These are phyloP conservation scores for Euphorbia corollata DNA, from an alignment of 441 rosid species.

Conservation along the genomic window DNA sequence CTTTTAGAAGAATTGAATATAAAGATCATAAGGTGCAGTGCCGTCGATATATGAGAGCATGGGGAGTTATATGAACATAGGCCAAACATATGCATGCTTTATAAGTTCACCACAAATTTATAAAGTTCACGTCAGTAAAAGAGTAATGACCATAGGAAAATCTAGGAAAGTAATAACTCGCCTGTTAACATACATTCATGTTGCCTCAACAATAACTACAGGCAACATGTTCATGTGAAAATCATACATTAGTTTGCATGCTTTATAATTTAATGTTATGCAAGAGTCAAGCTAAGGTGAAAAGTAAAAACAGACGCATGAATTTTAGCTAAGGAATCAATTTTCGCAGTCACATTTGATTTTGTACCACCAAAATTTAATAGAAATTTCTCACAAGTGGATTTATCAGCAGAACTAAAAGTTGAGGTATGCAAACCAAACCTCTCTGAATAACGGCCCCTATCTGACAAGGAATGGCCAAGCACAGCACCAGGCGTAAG, in stretches of 20 bases:
- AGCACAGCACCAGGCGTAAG: constrained; percentile 56
- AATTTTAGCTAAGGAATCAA: background rate
- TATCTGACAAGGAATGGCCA: constrained; percentile 56
- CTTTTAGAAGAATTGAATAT: constrained; percentile 7
- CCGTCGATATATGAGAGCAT: no score
- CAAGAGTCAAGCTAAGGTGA: background rate
- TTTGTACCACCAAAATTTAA: background rate
- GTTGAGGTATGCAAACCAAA: constrained; percentile 35
- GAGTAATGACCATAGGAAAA: background rate
- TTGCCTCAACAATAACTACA: background rate
- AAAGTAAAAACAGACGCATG: background rate
- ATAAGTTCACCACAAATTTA: background rate
- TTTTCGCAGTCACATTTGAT: background rate
- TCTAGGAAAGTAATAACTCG: background rate
- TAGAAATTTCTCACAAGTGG: background rate
- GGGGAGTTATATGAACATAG: background rate
- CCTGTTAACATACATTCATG: background rate
- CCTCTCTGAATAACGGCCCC: constrained; percentile 57
- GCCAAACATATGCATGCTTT: background rate
- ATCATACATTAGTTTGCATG: background rate
- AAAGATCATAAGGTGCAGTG: background rate
- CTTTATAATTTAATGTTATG: no score
- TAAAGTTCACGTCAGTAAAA: background rate
- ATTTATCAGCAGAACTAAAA: constrained; percentile 10
- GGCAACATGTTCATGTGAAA: background rate